These are phyloP conservation scores for Pythium oligandrum DNA, from an alignment of 352 stramenopile species.

Conservation along the genomic window DNA sequence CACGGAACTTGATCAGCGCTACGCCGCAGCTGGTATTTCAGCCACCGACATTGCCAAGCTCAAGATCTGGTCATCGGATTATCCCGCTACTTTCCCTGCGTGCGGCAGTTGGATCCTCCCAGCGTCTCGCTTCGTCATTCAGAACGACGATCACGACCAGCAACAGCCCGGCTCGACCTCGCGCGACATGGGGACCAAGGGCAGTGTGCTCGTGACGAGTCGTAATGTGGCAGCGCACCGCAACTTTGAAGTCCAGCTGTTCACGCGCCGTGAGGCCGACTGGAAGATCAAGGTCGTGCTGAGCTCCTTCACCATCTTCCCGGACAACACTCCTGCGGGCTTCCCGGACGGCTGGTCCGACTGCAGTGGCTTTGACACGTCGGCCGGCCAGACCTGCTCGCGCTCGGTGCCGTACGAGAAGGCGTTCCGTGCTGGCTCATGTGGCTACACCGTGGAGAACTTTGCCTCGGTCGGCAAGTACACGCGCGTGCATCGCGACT, in stretches of 20 bases:
- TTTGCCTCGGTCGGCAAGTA: slow-evolving; percentile 46
- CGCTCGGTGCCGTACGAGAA: slow-evolving; percentile 42
- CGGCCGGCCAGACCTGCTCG: slow-evolving; percentile 26
- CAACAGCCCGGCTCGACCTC: slow-evolving; percentile 41
- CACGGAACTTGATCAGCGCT: slow-evolving; percentile 40
- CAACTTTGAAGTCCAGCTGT: slow-evolving; percentile 54
- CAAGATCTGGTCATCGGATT: slow-evolving; percentile 77
- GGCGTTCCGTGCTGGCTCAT: slow-evolving; percentile 43
- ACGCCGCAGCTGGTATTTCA: slow-evolving; percentile 38
- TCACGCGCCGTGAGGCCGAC: slow-evolving; percentile 45
- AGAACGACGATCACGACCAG: slow-evolving; percentile 79
- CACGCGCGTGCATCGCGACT: slow-evolving; percentile 64
- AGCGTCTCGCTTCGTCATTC: slow-evolving; percentile 54
- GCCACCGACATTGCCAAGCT: slow-evolving; percentile 54
- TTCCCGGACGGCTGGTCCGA: slow-evolving; percentile 55
- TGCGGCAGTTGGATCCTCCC: slow-evolving; percentile 64
- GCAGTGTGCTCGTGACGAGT: slow-evolving; percentile 51
- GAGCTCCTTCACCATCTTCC: slow-evolving; percentile 15
- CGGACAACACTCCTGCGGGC: slow-evolving; percentile 13
- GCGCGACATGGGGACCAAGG: slow-evolving; percentile 49
- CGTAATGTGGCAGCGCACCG: slow-evolving; percentile 46
- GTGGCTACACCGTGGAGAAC: slow-evolving; percentile 50
- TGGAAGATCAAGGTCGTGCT: slow-evolving; percentile 21
- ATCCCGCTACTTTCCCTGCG: slow-evolving; percentile 49
- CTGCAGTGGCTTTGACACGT: slow-evolving; percentile 33